Conservation (phyloP, 345 rosid species). For the Nephelium lappaceum region DNA sequence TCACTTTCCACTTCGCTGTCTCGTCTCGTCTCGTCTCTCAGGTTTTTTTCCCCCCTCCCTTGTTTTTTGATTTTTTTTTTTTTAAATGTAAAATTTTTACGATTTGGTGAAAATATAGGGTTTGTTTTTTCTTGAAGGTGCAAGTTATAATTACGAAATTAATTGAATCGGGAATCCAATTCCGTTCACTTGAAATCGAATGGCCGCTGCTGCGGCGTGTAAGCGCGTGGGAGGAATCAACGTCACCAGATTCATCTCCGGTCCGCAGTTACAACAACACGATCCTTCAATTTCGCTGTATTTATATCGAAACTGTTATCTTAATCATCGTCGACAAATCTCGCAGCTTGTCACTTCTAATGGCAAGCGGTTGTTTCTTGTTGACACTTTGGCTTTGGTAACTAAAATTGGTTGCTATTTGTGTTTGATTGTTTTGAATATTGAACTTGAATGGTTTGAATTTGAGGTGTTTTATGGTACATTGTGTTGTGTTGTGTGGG, state of each 20-base stretch:
- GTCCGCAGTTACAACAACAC: conserved; percentile 2
- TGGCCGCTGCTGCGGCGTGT: conserved; percentile 51
- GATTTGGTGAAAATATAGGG: too few relatives aligned
- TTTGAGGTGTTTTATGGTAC: not conserved
- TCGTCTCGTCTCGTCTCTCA: not conserved
- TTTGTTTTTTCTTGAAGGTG: too few relatives aligned
- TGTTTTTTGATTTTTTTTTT: too few relatives aligned
- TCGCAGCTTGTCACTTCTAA: conserved; percentile 67
- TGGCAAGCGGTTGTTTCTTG: conserved; percentile 72
- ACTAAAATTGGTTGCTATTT: too few relatives aligned
- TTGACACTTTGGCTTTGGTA: conserved; percentile 90
- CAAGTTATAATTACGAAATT: too few relatives aligned
- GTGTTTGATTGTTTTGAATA: too few relatives aligned
- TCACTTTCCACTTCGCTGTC: not conserved
- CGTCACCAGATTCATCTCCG: conserved; percentile 23
- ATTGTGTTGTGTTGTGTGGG: not conserved
- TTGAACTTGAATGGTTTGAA: not conserved
- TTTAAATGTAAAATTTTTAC: too few relatives aligned
- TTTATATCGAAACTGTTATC: conserved; percentile 10
- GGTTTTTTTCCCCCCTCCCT: not conserved
- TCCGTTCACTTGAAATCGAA: conserved; percentile 13
- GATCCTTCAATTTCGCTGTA: conserved; percentile 27
- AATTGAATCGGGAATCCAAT: not conserved
- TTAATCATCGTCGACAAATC: conserved; percentile 37
- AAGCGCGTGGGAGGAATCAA: conserved; percentile 38